These are phyloP conservation scores for Melastoma malabathricum DNA, from an alignment of 345 rosid genomes.

Conservation along the genomic window DNA sequence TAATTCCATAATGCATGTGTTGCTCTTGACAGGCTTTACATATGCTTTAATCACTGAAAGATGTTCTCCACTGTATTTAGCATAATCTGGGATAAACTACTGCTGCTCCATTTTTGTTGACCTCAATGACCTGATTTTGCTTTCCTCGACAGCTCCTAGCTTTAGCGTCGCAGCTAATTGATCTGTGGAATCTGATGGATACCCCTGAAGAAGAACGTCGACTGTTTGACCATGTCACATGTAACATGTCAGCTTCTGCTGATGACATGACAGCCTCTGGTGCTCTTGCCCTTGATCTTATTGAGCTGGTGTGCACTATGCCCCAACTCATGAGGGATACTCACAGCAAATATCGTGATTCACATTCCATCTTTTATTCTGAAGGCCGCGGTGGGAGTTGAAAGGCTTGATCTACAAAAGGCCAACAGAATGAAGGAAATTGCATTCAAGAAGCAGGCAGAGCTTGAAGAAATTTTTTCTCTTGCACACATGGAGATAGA, in stretches of 20 bases:
- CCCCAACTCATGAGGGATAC: neutral
- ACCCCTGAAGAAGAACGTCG: conserved; percentile 71
- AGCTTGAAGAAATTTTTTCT: conserved; percentile 81
- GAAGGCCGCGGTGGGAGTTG: conserved; percentile 90
- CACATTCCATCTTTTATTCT: conserved; percentile 3
- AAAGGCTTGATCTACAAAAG: conserved; percentile 87
- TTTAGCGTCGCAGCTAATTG: conserved; percentile 69
- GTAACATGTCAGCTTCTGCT: conserved; percentile 75
- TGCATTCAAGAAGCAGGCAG: conserved; percentile 81
- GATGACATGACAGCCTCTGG: conserved; percentile 76
- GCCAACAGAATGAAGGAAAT: conserved; percentile 95
- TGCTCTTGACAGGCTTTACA: no score
- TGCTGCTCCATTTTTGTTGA: no score
- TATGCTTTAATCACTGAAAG: no score
- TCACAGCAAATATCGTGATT: neutral
- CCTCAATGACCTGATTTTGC: neutral
- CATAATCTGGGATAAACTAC: no score
- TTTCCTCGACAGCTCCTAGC: conserved; percentile 68
- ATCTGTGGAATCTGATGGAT: conserved; percentile 99
- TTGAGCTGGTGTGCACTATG: conserved; percentile 51
- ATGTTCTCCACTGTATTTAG: no score
- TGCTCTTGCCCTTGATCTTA: conserved; percentile 78
- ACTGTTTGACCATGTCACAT: conserved; percentile 75
- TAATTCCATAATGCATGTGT: no score
- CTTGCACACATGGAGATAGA: conserved; percentile 72